Base-by-base conservation (phyloP, 176 grass and related monocot genomes). In the Pontederia crassipes region DNA sequence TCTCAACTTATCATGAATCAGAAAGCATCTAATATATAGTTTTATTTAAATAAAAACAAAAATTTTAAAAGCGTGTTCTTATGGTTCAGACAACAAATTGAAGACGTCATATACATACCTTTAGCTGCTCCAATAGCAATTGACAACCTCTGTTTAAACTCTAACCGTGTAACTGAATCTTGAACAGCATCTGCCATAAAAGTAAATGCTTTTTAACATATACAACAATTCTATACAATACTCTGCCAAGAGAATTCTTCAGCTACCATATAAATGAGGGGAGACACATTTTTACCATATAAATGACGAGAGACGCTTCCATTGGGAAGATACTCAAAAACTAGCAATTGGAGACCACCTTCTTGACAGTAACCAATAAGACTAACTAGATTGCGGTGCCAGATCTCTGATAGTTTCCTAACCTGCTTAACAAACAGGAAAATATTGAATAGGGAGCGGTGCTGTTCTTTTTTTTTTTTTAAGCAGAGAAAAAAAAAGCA, bases 41-140 rank as follows among this genome's bases (percentile, higher is more conserved):
- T 40, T 7, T 40, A 40, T 40, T 40, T 4, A 40, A 40, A 40
- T 40, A 40, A 7, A 40, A 40, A 40, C 32, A 40, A 46, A 12
- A 14, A 58, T 62, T 52, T 55, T 24, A 24, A 24, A 24, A 24
- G 20, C 20, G 1, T 54, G 5, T 24, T 66, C 10, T 3, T 58
- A 48, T 18, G n/a, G 55, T 7, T 9, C 29, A 50, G 53, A 7
- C 3, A 61, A 77, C 7, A 13, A 57, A 13, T 51, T 12, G 20
- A 58, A 12, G 75, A 49, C 17, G 0, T 28, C 64, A 24, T 12
- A 72, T 54, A 18, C 12, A 48, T 11, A 89, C 90, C 92, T 88
- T 96, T 97, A 18, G 92, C 92, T 68, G 77, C 86, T 73, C 92
- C 92, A 0, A 91, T 97, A 57, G 92, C 92, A 47, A 97, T 82